Conservation (phyloP, 2,329 filamentous ascomycete genomes). For the Sporothrix dimorphospora region DNA sequence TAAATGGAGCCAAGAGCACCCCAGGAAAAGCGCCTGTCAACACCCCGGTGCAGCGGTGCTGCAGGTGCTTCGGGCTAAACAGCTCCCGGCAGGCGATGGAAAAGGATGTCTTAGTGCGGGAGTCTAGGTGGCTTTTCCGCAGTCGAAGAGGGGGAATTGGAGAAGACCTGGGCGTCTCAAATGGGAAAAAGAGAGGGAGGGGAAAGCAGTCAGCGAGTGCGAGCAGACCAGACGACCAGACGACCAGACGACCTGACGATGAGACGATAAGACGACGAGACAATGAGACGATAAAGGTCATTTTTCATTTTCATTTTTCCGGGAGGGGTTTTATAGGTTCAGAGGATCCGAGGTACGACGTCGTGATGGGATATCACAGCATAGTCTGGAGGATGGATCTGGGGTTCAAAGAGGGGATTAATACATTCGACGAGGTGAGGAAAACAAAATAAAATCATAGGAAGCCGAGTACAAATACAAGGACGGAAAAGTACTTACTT, state of each 20-base stretch:
- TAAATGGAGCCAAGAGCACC: slow-evolving; percentile 21
- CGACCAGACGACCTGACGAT: too few species aligned
- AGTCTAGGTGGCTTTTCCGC: neutral
- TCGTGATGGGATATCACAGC: neutral
- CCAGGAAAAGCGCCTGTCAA: neutral
- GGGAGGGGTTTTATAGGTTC: neutral
- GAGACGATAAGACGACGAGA: neutral
- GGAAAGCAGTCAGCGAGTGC: neutral
- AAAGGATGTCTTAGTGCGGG: neutral
- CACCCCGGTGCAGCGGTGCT: neutral
- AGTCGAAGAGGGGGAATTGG: neutral
- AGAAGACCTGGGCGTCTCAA: neutral
- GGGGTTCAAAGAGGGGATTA: neutral
- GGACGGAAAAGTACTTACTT: neutral
- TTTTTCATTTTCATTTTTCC: neutral
- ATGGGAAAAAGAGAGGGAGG: neutral
- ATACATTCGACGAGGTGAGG: too few species aligned
- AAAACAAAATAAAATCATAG: neutral
- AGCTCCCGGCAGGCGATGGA: slow-evolving; percentile 16
- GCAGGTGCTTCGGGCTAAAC: slow-evolving; percentile 26
- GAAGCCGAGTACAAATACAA: neutral
- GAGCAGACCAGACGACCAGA: too few species aligned
- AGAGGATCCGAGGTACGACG: slow-evolving; percentile 1
- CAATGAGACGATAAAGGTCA: neutral
- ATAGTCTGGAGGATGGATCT: neutral